Percentiles rank a stretch among this genome's conserved stretches.
These are phyloP conservation scores for Raffaelea deltoideospora DNA, from an alignment of 2,329 filamentous ascomycete genomes.

Conservation along the genomic window DNA sequence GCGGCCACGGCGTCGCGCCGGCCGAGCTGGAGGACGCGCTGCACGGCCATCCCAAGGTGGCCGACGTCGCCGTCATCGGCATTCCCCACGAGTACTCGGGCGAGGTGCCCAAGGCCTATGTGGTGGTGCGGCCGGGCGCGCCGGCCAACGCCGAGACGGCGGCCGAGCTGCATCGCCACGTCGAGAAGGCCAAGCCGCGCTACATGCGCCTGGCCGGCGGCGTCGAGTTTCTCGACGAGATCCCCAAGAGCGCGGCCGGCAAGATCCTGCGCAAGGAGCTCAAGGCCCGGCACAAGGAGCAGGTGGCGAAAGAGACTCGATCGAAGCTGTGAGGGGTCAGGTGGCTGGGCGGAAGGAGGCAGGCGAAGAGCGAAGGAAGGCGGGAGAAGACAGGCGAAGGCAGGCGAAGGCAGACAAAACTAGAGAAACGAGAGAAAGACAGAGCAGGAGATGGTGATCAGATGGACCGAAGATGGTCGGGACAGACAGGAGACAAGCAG, in stretches of 20 bases:
- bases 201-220: constrained; percentile 36
- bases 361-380: too few relatives aligned
- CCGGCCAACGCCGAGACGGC: constrained; percentile 26
- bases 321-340: too few relatives aligned
- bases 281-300: not conserved
- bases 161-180: constrained; percentile 34
- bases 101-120: constrained; percentile 38
- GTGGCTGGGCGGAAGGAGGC: too few relatives aligned
- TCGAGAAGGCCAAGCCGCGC: constrained; percentile 24
- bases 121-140: constrained; percentile 33
- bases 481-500: too few relatives aligned
- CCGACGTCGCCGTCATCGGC: constrained; percentile 43
- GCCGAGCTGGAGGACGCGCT: constrained; percentile 34
- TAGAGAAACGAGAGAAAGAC: too few relatives aligned
- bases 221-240: constrained; percentile 36
- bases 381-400: too few relatives aligned
- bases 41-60: constrained; percentile 30
- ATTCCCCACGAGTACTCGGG: constrained; percentile 29
- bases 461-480: too few relatives aligned
- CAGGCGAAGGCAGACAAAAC: too few relatives aligned
- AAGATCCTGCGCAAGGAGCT: constrained; percentile 37
- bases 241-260: constrained; percentile 31
- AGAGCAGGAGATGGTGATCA: too few relatives aligned
- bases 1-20: constrained; percentile 41
- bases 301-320: too few relatives aligned